phyloP scores from a whole-genome alignment of 2,329 filamentous ascomycete species.

The Microsporum ferrugineum region DNA sequence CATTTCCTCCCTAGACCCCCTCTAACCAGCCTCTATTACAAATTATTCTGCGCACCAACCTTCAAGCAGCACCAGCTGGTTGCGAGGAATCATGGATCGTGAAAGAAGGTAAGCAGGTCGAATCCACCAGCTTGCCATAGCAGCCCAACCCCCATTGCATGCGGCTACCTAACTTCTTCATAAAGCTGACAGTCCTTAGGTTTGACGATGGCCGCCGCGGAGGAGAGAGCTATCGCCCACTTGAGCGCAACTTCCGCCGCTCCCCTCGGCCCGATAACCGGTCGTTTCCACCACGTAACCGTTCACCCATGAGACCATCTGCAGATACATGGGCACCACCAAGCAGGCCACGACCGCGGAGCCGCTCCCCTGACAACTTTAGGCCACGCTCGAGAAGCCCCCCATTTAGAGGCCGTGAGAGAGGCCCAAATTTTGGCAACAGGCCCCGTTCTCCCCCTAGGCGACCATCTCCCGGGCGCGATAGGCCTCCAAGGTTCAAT shows the following conservation, averaged over 20 bases:
- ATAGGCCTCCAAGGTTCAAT: conserved; percentile 28
- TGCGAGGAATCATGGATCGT: not conserved
- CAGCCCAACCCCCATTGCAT: not conserved
- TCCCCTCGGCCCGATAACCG: conserved; percentile 28
- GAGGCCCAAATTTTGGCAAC: conserved; percentile 22
- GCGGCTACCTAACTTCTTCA: not conserved
- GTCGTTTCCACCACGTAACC: conserved; percentile 26
- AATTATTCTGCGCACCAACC: not conserved
- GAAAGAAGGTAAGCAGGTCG: conserved; percentile 3
- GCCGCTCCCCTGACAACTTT: conserved; percentile 31
- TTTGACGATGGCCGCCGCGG: conserved; percentile 29
- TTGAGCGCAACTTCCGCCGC: conserved; percentile 22
- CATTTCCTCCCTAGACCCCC: not conserved
- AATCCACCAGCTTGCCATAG: not conserved
- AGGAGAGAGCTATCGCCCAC: conserved; percentile 35
- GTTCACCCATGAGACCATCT: conserved; percentile 25
- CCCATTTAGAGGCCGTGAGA: conserved; percentile 26
- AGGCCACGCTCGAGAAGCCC: conserved; percentile 35
- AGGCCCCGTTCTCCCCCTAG: conserved; percentile 30
- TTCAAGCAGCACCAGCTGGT: not conserved
- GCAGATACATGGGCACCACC: conserved; percentile 35
- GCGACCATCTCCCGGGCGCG: conserved; percentile 32
- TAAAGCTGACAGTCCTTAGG: conserved; percentile 7
- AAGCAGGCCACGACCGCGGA: conserved; percentile 27
- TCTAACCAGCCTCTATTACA: not conserved